Percentiles rank a stretch among this genome's conserved stretches.
These are phyloP conservation scores for Ustilago vetiveriae DNA, from an alignment of 1,284 basidiomycete species.

Conservation along the genomic window DNA sequence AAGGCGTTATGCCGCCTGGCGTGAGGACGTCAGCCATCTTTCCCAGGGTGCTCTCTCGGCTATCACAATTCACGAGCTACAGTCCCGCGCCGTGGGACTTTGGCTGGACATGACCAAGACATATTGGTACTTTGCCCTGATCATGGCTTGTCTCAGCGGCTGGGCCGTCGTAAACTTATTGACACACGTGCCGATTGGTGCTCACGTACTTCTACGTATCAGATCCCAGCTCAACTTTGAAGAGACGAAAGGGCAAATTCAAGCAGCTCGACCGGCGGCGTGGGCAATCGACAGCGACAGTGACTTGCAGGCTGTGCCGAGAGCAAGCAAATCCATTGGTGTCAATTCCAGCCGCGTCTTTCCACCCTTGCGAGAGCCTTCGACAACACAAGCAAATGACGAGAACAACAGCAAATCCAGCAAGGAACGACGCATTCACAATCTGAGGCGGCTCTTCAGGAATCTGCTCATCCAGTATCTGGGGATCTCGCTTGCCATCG, in stretches of 20 bases:
- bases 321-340: background rate
- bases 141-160: conserved; percentile 13
- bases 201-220: conserved; percentile 24
- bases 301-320: background rate
- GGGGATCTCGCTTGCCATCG: conserved; percentile 18
- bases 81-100: background rate
- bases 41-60: no score
- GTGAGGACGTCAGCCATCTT: background rate
- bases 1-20: conserved; percentile 10
- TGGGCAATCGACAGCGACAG: background rate
- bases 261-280: background rate
- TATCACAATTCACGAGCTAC: no score
- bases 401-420: background rate
- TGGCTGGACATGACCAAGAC: conserved; percentile 23
- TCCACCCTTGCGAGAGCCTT: conserved; percentile 2
- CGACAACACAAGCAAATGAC: no score
- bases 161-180: conserved; percentile 20
- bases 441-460: conserved; percentile 11
- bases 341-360: conserved; percentile 14
- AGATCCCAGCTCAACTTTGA: conserved; percentile 8
- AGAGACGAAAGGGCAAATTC: background rate
- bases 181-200: conserved; percentile 17
- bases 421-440: conserved; percentile 21
- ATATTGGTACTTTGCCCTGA: conserved; percentile 20
- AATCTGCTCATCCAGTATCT: conserved; percentile 31